phyloP scores from a whole-genome alignment of 441 rosid genomes.

The Biscutella auriculata region DNA sequence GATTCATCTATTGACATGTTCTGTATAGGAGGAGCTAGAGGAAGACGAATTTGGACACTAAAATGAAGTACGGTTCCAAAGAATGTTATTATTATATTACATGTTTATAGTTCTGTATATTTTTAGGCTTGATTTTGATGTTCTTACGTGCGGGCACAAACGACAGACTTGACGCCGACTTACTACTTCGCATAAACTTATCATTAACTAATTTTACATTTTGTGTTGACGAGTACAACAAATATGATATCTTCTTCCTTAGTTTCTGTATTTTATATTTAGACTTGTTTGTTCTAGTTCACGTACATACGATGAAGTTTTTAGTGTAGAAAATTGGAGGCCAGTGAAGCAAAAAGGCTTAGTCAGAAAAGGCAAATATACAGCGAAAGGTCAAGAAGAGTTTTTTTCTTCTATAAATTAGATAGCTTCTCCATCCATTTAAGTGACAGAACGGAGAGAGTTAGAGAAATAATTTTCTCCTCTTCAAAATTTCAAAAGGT shows the following conservation, averaged over 20 bases:
- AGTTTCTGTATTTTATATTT: neutral
- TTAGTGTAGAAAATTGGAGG: neutral
- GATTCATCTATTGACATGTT: neutral
- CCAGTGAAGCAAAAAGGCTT: slow-evolving; percentile 20
- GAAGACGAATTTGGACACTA: slow-evolving; percentile 11
- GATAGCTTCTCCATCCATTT: slow-evolving; percentile 11
- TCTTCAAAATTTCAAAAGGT: neutral
- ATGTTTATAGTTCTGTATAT: neutral
- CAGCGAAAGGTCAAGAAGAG: slow-evolving; percentile 8
- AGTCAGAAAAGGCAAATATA: neutral
- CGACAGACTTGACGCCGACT: neutral
- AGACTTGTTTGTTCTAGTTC: neutral
- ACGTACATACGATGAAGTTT: neutral
- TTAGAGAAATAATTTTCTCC: neutral
- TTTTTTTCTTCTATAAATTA: too few relatives aligned
- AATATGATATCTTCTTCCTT: neutral
- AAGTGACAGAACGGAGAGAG: neutral
- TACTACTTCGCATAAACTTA: neutral
- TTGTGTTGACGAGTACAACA: neutral
- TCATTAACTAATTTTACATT: neutral
- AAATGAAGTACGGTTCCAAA: slow-evolving; percentile 7
- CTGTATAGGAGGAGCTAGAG: neutral
- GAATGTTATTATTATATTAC: too few relatives aligned
- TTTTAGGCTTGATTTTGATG: too few relatives aligned
- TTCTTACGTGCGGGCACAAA: slow-evolving; percentile 22